Evolutionary conservation across 805 yeast genomes (phyloP).

Genomic region (Cyberlindnera suaveolens): DNA sequence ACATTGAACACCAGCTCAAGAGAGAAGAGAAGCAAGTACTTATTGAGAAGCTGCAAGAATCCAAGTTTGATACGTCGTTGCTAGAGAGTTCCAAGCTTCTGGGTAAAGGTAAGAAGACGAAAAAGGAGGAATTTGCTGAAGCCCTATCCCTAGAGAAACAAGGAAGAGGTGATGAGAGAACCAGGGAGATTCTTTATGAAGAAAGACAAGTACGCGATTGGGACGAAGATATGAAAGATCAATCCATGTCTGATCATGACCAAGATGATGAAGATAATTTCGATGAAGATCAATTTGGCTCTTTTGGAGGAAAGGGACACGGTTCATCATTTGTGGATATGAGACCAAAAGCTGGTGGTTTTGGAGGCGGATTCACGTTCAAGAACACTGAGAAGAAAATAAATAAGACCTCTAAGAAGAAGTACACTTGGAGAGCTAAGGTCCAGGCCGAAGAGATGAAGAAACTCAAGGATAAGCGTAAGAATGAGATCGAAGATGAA

Average conservation of each 20-base stretch:
- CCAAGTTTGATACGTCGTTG: constrained; percentile 59
- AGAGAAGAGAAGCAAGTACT: constrained; percentile 81
- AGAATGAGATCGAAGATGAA: constrained; percentile 23
- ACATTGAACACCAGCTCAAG: constrained; percentile 83
- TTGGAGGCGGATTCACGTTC: constrained; percentile 69
- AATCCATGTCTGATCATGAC: constrained; percentile 11
- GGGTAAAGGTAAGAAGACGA: constrained; percentile 70
- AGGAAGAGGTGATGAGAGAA: constrained; percentile 61
- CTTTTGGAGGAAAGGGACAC: constrained; percentile 4
- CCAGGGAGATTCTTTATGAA: constrained; percentile 62
- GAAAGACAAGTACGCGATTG: constrained; percentile 59
- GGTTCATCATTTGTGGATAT: constrained; percentile 55
- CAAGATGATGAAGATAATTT: constrained; percentile 19
- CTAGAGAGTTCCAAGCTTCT: constrained; percentile 70
- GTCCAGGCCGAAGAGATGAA: constrained; percentile 37
- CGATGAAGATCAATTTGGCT: constrained; percentile 20
- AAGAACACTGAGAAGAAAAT: constrained; percentile 46
- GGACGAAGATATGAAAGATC: constrained; percentile 36
- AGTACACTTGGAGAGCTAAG: constrained; percentile 70
- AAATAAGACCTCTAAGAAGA: constrained; percentile 38
- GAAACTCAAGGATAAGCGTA: constrained; percentile 1
- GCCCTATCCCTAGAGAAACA: constrained; percentile 67
- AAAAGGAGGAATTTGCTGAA: constrained; percentile 62
- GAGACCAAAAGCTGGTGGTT: constrained; percentile 58
- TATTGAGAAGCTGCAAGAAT: constrained; percentile 60